Evolutionary conservation across 2,329 filamentous ascomycete species (phyloP), one percentile per base, ranked within the genome.

Genomic region (Tolypocladium album): DNA sequence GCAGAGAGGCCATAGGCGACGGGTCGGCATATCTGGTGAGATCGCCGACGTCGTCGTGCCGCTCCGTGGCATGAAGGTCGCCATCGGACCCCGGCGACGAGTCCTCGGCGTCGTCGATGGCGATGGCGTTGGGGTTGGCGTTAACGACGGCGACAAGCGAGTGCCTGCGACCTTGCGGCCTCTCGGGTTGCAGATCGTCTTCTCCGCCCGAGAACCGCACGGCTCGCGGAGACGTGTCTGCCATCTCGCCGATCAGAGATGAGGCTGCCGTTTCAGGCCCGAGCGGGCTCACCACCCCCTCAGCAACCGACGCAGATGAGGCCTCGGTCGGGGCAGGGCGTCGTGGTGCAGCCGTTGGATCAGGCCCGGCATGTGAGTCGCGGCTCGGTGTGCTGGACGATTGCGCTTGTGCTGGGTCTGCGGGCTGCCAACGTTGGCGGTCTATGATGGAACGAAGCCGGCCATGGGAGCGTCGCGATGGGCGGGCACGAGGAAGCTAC

Each of bases 141-240:
- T 13, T 45, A n/a, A 12, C 20, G 8, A 45, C 68, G 62, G 61
- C 62, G 13, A 56, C 59, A 55, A 65, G 60, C 34, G 71, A 70
- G 52, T 72, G 71, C 27, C 76, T 73, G 58, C 72, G 70, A 61
- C 67, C 70, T 61, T 74, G 79, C 64, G 72, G 63, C 64, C 74
- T 77, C 34, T 82, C 79, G 56, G 70, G 61, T 31, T 73, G 74
- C 42, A 68, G 63, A 39, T 77, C 71, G 31, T 79, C 78, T 60
- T 78, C 81, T 68, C 72, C 71, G 61, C 78, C 76, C 55, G 79
- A 80, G 67, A 86, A 86, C 64, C 82, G 80, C 64, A 86, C 81
- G 63, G 78, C 76, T 66, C 82, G 79, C 57, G 82, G 80, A 13
- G 82, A 82, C 42, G 77, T 71, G 64, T 85, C 82, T 66, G 76